Evolutionary conservation across 306 rosid species (phyloP).

Genomic region (Trifolium subterraneum): DNA sequence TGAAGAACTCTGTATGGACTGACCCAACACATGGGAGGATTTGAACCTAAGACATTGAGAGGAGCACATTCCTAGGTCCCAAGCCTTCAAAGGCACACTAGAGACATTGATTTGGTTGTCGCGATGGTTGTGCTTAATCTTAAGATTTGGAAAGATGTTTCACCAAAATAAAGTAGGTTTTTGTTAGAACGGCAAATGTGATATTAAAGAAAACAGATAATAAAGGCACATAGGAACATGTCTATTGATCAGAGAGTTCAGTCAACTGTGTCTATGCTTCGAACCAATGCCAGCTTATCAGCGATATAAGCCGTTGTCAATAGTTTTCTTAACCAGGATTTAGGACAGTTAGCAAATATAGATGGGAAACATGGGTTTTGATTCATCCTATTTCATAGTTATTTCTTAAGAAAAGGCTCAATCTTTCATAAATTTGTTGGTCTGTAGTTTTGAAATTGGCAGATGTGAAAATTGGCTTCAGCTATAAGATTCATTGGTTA

Average conservation of each 20-base stretch:
- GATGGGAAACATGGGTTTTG: slow-evolving; percentile 21
- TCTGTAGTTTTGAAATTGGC: slow-evolving; percentile 5
- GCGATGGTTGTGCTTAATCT: slow-evolving; percentile 9
- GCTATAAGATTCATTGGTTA: slow-evolving; percentile 18
- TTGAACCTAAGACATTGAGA: too few relatives aligned
- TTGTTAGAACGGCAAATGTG: background rate
- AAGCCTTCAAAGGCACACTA: too few relatives aligned
- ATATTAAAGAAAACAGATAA: too few relatives aligned
- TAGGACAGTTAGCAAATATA: background rate
- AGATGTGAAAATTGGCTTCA: slow-evolving; percentile 25
- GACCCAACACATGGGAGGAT: too few relatives aligned
- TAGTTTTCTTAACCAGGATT: slow-evolving; percentile 1
- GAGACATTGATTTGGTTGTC: background rate
- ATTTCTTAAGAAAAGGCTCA: background rate
- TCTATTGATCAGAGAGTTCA: too few relatives aligned
- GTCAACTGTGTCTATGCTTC: too few relatives aligned
- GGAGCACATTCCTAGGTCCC: too few relatives aligned
- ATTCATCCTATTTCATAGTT: slow-evolving; percentile 17
- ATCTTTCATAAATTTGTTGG: background rate
- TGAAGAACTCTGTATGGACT: too few relatives aligned
- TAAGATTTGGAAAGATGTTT: background rate
- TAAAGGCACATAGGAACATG: too few relatives aligned
- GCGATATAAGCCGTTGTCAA: too few relatives aligned
- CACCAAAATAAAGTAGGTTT: background rate
- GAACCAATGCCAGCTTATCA: too few relatives aligned